These are phyloP conservation scores for Helotiales sp. DNA, from an alignment of 2,329 filamentous ascomycete species.

Conservation along the genomic window DNA sequence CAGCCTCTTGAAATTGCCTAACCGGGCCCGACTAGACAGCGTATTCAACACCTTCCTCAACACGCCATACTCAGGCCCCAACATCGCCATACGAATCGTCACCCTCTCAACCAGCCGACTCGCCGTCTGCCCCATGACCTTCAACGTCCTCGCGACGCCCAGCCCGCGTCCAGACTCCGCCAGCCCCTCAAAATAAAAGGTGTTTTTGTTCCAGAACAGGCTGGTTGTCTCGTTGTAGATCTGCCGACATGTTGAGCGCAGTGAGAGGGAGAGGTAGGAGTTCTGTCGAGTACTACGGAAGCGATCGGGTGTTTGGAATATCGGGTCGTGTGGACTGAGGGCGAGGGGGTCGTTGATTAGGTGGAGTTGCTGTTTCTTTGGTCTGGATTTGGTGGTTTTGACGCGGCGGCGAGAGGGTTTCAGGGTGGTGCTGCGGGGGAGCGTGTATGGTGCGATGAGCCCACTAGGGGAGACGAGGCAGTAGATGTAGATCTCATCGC, in stretches of 20 bases:
- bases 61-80: background rate
- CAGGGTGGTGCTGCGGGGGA: constrained; percentile 2
- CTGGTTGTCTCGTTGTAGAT: constrained; percentile 31
- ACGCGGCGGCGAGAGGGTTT: background rate
- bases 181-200: constrained; percentile 23
- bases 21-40: constrained; percentile 21
- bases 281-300: background rate
- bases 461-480: constrained; percentile 22
- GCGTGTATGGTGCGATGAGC: constrained; percentile 11
- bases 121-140: constrained; percentile 27
- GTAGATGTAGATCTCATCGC: constrained; percentile 31
- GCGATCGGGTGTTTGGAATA: background rate
- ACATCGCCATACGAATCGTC: constrained; percentile 7
- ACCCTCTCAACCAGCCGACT: constrained; percentile 18
- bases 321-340: background rate
- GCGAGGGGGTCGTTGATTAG: constrained; percentile 12
- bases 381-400: background rate
- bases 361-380: constrained; percentile 3
- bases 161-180: background rate
- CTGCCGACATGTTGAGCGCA: constrained; percentile 32
- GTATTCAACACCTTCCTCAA: constrained; percentile 21
- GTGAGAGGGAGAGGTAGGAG: constrained; percentile 24
- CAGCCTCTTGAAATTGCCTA: constrained; percentile 20
- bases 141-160: constrained; percentile 19
- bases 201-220: constrained; percentile 32